phyloP scores from a whole-genome alignment of 345 rosid genomes.

The Sisymbrium irio region DNA sequence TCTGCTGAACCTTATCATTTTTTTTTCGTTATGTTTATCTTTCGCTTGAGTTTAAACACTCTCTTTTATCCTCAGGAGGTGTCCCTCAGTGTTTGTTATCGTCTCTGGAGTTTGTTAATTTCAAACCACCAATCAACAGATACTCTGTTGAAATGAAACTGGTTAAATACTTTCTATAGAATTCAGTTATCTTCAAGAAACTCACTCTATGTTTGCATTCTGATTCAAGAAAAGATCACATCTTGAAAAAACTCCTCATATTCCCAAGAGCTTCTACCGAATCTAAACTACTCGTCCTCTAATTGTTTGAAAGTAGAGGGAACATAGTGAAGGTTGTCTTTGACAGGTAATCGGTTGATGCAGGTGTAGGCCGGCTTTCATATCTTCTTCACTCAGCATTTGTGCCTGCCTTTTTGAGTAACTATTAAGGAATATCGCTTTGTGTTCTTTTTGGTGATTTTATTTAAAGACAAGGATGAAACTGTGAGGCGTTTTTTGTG shows the following conservation, averaged over 20 bases:
- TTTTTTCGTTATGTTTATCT: background rate
- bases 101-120: background rate
- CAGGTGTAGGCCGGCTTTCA: background rate
- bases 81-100: background rate
- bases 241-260: background rate
- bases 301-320: background rate
- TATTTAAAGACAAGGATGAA: too few relatives aligned
- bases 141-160: too few relatives aligned
- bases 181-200: background rate
- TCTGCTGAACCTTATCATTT: background rate
- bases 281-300: background rate
- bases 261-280: background rate
- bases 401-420: background rate
- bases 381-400: background rate
- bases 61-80: background rate
- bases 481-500: too few relatives aligned
- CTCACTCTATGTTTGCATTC: background rate
- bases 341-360: background rate
- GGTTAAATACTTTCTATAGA: too few relatives aligned
- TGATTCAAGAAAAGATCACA: background rate
- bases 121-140: background rate
- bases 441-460: too few relatives aligned
- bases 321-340: background rate
- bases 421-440: too few relatives aligned
- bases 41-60: background rate